These are phyloP conservation scores for Stephanodiscus minutulus DNA, from an alignment of 108 stramenopile species.

Conservation along the genomic window DNA sequence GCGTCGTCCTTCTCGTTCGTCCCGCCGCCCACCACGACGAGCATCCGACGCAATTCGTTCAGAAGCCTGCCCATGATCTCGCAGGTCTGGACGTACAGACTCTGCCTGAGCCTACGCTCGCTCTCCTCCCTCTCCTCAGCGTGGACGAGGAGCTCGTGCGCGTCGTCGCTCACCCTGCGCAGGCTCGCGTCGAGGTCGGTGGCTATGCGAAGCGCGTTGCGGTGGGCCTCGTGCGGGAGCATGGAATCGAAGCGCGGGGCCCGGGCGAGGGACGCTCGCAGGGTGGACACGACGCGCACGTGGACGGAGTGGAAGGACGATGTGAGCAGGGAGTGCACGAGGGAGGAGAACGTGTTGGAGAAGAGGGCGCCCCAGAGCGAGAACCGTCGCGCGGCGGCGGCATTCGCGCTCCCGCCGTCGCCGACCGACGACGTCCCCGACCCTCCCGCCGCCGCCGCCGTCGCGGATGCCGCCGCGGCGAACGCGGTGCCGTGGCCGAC, in stretches of 20 bases:
- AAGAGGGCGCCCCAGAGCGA: conserved; percentile 87
- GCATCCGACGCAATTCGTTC: conserved; percentile 82
- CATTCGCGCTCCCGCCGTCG: background rate
- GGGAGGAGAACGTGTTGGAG: conserved; percentile 80
- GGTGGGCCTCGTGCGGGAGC: conserved; percentile 86
- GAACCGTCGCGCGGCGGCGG: conserved; percentile 51
- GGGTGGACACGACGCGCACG: conserved; percentile 68
- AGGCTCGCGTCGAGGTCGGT: conserved; percentile 74
- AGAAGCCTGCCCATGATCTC: conserved; percentile 89
- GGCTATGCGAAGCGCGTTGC: conserved; percentile 82
- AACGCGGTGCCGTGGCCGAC: conserved; percentile 56
- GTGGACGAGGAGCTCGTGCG: conserved; percentile 86
- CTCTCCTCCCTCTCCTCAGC: conserved; percentile 90
- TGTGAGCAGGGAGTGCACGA: conserved; percentile 84
- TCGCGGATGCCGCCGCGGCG: conserved; percentile 10
- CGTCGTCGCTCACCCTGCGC: conserved; percentile 82
- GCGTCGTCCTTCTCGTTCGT: conserved; percentile 54
- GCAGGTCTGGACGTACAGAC: conserved; percentile 89
- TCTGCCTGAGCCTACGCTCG: conserved; percentile 77
- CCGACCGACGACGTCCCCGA: background rate
- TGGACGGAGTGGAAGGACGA: conserved; percentile 87
- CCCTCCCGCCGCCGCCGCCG: conserved; percentile 3
- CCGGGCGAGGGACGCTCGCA: conserved; percentile 74
- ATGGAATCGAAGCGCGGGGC: conserved; percentile 77
- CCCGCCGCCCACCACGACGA: conserved; percentile 22